Percentiles rank a stretch among this genome's conserved stretches.
These are phyloP conservation scores for Thalassiosira profunda DNA, from an alignment of 108 stramenopile genomes.

Conservation along the genomic window DNA sequence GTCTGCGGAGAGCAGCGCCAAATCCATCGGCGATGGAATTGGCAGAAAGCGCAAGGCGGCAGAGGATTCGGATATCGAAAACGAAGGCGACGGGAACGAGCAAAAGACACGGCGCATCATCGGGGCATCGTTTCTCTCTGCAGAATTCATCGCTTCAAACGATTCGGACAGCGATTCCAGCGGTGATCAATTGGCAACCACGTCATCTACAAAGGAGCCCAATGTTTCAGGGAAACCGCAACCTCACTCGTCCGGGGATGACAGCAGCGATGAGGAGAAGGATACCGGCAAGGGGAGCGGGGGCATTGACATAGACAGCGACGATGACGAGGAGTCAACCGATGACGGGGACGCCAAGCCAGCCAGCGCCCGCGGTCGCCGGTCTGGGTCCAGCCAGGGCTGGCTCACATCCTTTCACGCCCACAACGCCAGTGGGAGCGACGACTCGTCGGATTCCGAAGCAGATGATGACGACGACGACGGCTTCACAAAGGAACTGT, in stretches of 20 bases:
- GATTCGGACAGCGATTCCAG: too few relatives aligned
- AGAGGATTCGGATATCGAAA: too few relatives aligned
- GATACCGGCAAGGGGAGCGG: background rate
- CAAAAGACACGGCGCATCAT: background rate
- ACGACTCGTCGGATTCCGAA: slow-evolving; percentile 2
- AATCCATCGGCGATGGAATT: too few relatives aligned
- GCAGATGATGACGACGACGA: background rate
- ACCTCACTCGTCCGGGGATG: slow-evolving; percentile 1
- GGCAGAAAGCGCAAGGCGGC: too few relatives aligned
- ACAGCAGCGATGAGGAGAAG: background rate
- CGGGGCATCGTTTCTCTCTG: too few relatives aligned
- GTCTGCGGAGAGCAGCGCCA: too few relatives aligned
- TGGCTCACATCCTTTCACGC: slow-evolving; percentile 11
- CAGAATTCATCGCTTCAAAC: too few relatives aligned
- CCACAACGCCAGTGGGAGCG: background rate
- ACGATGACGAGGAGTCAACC: background rate
- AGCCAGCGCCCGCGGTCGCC: background rate
- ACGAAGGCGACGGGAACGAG: background rate
- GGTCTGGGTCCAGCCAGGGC: background rate
- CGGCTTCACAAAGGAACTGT: background rate
- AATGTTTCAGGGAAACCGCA: too few relatives aligned
- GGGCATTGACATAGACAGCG: too few relatives aligned
- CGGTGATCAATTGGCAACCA: too few relatives aligned
- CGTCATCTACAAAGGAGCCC: too few relatives aligned
- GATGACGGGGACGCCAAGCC: background rate